These are phyloP conservation scores for Corymbia calophylla DNA, from an alignment of 441 rosid species.

Conservation along the genomic window DNA sequence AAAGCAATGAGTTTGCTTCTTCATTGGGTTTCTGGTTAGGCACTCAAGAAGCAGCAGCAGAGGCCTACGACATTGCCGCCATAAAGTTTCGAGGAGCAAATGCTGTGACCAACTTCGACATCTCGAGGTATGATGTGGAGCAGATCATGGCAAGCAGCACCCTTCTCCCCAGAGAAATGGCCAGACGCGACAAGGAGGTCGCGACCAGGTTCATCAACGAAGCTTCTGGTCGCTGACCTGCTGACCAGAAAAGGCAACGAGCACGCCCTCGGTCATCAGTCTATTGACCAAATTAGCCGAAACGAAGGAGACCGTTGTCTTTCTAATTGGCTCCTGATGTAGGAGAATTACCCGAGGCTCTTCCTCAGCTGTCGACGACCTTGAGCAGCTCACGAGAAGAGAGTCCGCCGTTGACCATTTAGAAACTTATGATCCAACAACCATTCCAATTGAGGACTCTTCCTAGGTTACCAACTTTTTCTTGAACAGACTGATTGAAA, in stretches of 20 bases:
- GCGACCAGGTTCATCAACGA: not conserved
- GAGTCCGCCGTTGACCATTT: not conserved
- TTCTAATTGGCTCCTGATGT: not conserved
- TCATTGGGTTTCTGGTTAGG: not conserved
- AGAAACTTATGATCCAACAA: not conserved
- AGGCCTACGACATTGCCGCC: not conserved
- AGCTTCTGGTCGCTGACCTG: not conserved
- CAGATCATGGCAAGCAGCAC: not conserved
- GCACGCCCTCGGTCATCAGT: not conserved
- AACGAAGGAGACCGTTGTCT: not conserved
- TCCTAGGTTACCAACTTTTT: not conserved
- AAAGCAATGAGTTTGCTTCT: not conserved
- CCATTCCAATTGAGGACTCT: not conserved
- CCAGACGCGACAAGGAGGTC: not conserved
- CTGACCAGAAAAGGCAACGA: not conserved
- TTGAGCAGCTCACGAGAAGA: not conserved
- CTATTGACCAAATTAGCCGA: not conserved
- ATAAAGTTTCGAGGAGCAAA: slow-evolving; percentile 3
- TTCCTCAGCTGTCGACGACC: not conserved
- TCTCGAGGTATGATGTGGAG: not conserved
- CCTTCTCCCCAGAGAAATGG: not conserved
- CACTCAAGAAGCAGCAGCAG: not conserved
- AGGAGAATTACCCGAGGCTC: not conserved
- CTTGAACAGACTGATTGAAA: not conserved
- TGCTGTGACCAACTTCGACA: slow-evolving; percentile 4